These are phyloP conservation scores for Macroventuria anomochaeta DNA, from an alignment of 2,329 filamentous ascomycete genomes.

Conservation along the genomic window DNA sequence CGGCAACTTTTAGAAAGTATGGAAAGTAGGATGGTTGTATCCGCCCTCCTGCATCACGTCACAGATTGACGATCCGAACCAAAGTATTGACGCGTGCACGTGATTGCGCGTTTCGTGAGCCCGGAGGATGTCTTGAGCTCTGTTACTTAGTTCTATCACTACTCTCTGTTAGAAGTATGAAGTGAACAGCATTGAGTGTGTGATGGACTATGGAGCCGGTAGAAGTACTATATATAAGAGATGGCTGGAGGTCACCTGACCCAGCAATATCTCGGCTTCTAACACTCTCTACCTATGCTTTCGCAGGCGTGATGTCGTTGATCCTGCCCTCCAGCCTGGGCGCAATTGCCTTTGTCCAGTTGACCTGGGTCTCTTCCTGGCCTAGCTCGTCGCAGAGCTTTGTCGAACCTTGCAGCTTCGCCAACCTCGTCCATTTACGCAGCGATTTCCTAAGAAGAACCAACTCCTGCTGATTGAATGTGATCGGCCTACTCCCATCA, in stretches of 20 bases:
- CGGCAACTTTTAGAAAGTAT: constrained; percentile 9
- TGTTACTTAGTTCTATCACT: no score
- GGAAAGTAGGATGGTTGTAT: constrained; percentile 3
- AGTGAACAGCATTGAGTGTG: no score
- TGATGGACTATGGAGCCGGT: no score
- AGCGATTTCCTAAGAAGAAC: constrained; percentile 72
- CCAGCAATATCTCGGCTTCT: no score
- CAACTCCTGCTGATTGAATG: constrained; percentile 52
- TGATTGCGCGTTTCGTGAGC: constrained; percentile 13
- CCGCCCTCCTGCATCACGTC: constrained; percentile 13
- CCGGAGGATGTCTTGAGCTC: no score
- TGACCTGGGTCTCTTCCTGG: constrained; percentile 65
- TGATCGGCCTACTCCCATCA: constrained; percentile 54
- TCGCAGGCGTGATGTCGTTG: constrained; percentile 26
- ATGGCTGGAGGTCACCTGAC: no score
- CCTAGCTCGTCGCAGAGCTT: constrained; percentile 62
- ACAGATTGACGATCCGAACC: not conserved
- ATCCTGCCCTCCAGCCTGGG: constrained; percentile 82
- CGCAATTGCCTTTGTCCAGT: constrained; percentile 82
- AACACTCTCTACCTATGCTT: constrained; percentile 2
- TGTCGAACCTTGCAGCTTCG: constrained; percentile 63
- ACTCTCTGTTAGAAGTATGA: no score
- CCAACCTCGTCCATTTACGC: constrained; percentile 73
- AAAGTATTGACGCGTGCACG: constrained; percentile 1
- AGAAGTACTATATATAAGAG: no score